phyloP scores from a whole-genome alignment of 23 red algal species.

The Gracilariopsis chorda region DNA sequence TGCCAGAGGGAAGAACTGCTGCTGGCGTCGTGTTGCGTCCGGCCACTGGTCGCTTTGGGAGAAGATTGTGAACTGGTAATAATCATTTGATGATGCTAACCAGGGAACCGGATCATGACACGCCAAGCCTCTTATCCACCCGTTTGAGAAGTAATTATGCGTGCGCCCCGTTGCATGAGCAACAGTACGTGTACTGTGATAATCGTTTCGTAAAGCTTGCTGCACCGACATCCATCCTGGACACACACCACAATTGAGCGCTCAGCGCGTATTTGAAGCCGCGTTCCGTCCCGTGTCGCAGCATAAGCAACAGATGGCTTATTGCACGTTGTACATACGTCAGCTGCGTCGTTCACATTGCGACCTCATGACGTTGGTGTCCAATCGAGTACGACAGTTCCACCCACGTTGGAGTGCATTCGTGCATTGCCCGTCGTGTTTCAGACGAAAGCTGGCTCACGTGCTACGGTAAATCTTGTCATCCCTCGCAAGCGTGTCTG shows the following conservation, averaged over 20 bases:
- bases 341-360: slow-evolving; percentile 54
- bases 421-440: slow-evolving; percentile 51
- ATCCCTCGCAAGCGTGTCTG: no score
- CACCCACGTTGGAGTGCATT: slow-evolving; percentile 42
- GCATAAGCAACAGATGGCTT: neutral
- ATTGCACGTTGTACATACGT: slow-evolving; percentile 33
- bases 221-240: neutral
- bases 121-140: neutral
- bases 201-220: slow-evolving; percentile 50
- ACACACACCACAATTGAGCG: neutral
- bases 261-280: neutral
- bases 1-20: slow-evolving; percentile 37
- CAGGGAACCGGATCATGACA: slow-evolving; percentile 55
- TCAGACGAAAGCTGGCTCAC: neutral
- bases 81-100: slow-evolving; percentile 29
- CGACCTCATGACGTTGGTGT: neutral
- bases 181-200: slow-evolving; percentile 45
- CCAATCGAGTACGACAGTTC: neutral
- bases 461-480: neutral
- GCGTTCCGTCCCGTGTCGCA: neutral
- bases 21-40: slow-evolving; percentile 46
- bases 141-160: slow-evolving; percentile 43
- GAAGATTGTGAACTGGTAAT: neutral
- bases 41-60: slow-evolving; percentile 48
- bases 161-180: neutral